Evolutionary conservation across 2,329 filamentous ascomycete genomes (phyloP).

Genomic region (Incumbomyces delicatus): DNA sequence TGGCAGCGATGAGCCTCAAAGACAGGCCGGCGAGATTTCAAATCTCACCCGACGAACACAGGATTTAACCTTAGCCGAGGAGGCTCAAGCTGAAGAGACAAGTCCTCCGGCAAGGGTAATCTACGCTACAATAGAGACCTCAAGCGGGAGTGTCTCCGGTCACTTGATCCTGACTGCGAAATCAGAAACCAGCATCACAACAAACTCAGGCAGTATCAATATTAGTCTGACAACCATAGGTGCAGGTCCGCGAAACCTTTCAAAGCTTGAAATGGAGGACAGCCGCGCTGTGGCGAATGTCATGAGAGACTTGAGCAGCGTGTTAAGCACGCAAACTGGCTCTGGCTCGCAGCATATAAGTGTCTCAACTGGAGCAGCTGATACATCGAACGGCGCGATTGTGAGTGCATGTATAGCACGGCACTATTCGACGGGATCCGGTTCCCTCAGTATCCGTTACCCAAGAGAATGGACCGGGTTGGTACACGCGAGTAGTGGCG

Average conservation of each 20-base stretch:
- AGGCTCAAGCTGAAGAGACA: not conserved
- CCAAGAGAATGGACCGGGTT: constrained; percentile 25
- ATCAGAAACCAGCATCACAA: constrained; percentile 2
- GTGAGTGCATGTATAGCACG: constrained; percentile 2
- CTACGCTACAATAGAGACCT: constrained; percentile 5
- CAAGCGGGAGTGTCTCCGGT: constrained; percentile 2
- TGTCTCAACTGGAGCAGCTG: not conserved
- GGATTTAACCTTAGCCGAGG: not conserved
- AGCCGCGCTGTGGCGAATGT: not conserved
- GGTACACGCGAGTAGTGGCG: constrained; percentile 17
- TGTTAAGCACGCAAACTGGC: not conserved
- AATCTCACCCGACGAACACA: not conserved
- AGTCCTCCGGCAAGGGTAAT: not conserved
- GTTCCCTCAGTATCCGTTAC: constrained; percentile 22
- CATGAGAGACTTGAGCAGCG: constrained; percentile 1
- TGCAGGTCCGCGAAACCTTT: not conserved
- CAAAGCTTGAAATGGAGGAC: constrained; percentile 5
- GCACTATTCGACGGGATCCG: constrained; percentile 12
- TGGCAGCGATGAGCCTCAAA: constrained; percentile 1
- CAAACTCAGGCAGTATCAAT: constrained; percentile 2
- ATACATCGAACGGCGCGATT: constrained; percentile 3
- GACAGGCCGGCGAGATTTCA: not conserved
- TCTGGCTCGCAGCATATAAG: not conserved
- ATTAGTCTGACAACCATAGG: constrained; percentile 1
- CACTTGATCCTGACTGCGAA: constrained; percentile 2